These are phyloP conservation scores for Aciculosporium take DNA, from an alignment of 2,329 filamentous ascomycete species.

Conservation along the genomic window DNA sequence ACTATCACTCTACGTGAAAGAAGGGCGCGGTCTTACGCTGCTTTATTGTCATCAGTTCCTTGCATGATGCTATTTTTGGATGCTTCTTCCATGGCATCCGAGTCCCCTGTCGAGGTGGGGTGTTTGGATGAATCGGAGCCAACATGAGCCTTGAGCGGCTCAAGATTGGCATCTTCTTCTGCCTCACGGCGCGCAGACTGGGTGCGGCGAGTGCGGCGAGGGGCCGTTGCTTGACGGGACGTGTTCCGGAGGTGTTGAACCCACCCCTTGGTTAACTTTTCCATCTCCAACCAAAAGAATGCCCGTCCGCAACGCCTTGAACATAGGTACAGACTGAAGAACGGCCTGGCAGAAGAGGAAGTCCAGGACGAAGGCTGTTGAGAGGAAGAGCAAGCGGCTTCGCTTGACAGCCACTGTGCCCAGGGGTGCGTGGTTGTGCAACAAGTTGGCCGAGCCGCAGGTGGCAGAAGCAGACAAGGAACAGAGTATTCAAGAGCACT, in stretches of 20 bases:
- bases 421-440: background rate
- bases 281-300: conserved; percentile 4
- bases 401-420: background rate
- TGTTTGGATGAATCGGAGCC: conserved; percentile 9
- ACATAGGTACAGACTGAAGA: conserved; percentile 2
- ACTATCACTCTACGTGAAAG: background rate
- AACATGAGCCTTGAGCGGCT: conserved; percentile 15
- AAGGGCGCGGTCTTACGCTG: background rate
- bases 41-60: background rate
- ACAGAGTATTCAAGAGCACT: no score
- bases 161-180: conserved; percentile 13
- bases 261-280: conserved; percentile 10
- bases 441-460: background rate
- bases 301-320: background rate
- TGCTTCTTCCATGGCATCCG: conserved; percentile 14
- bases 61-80: conserved; percentile 12
- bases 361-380: background rate
- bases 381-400: no score
- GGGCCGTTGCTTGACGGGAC: conserved; percentile 10
- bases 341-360: no score
- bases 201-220: conserved; percentile 9
- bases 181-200: conserved; percentile 12
- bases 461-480: background rate
- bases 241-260: conserved; percentile 13
- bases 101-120: conserved; percentile 10